These are phyloP conservation scores for Cryptococcus sp. DNA, from an alignment of 1,284 basidiomycete genomes.

Conservation along the genomic window DNA sequence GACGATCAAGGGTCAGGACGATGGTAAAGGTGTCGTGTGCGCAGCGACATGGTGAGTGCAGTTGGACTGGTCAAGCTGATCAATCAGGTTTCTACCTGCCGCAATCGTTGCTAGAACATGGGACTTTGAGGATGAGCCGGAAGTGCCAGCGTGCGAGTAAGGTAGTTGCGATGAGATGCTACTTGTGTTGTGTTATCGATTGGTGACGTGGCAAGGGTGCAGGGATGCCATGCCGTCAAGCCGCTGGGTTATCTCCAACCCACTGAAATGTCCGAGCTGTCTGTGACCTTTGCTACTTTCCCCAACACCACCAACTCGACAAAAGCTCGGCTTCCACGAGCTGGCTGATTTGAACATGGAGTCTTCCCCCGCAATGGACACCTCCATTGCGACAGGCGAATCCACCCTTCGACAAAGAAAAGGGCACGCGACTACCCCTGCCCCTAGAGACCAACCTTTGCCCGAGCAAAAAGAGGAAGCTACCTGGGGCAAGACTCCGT, in stretches of 20 bases:
- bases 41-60: slow-evolving; percentile 67
- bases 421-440: slow-evolving; percentile 5
- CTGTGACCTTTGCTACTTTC: too few species aligned
- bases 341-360: too few species aligned
- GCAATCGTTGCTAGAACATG: slow-evolving; percentile 19
- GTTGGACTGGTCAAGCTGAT: background rate
- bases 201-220: background rate
- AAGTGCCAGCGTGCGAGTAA: background rate
- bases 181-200: too few species aligned
- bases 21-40: slow-evolving; percentile 70
- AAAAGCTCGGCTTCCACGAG: too few species aligned
- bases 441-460: too few species aligned
- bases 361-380: too few species aligned
- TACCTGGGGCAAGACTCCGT: slow-evolving; percentile 81
- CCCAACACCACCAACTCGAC: too few species aligned
- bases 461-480: slow-evolving; percentile 49
- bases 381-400: too few species aligned
- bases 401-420: slow-evolving; percentile 16
- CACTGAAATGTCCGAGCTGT: too few species aligned
- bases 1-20: slow-evolving; percentile 55
- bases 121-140: slow-evolving; percentile 12
- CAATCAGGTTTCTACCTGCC: slow-evolving; percentile 19
- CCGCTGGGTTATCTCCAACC: background rate
- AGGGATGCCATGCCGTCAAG: background rate
- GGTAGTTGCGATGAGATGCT: too few species aligned